Evolutionary conservation across 495 filamentous ascomycete species (phyloP).

Genomic region (Penicillium maclennaniae): DNA sequence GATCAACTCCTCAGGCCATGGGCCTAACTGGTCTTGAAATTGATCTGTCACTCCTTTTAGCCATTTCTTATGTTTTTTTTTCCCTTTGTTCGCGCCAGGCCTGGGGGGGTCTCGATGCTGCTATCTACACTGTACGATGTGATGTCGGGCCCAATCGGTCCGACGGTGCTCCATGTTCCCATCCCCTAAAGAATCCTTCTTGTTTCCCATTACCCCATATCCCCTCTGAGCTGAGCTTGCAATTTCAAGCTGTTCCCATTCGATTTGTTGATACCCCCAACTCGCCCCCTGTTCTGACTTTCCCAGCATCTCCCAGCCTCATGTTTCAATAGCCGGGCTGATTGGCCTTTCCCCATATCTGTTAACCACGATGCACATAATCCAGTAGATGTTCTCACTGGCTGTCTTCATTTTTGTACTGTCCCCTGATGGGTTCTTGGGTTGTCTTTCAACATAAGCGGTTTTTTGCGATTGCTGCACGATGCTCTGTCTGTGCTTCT

Average conservation of each 20-base stretch:
- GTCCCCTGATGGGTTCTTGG: background rate
- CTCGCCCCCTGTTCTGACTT: slow-evolving; percentile 26
- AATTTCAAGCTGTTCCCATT: slow-evolving; percentile 7
- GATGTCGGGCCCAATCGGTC: slow-evolving; percentile 7
- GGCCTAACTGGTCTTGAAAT: slow-evolving; percentile 14
- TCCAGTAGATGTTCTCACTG: background rate
- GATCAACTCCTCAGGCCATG: slow-evolving; percentile 2
- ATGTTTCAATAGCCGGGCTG: slow-evolving; percentile 13
- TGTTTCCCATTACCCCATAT: slow-evolving; percentile 2
- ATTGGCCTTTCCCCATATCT: background rate
- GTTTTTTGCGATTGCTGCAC: background rate
- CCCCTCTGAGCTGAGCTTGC: slow-evolving; percentile 11
- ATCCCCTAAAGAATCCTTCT: slow-evolving; percentile 1
- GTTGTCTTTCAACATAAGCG: slow-evolving; percentile 1
- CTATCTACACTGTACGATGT: slow-evolving; percentile 13
- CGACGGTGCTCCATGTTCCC: background rate
- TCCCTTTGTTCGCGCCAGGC: slow-evolving; percentile 21
- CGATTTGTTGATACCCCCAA: slow-evolving; percentile 44
- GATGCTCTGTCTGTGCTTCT: background rate
- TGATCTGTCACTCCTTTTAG: slow-evolving; percentile 32
- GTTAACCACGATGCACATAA: slow-evolving; percentile 22
- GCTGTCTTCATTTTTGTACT: background rate
- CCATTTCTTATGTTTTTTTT: slow-evolving; percentile 21
- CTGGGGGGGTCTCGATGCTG: slow-evolving; percentile 1
- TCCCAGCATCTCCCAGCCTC: slow-evolving; percentile 15